Percentiles rank a stretch among this genome's conserved stretches.
Evolutionary conservation across 805 yeast genomes (phyloP).

Genomic region (Ogataea pignaliae): DNA sequence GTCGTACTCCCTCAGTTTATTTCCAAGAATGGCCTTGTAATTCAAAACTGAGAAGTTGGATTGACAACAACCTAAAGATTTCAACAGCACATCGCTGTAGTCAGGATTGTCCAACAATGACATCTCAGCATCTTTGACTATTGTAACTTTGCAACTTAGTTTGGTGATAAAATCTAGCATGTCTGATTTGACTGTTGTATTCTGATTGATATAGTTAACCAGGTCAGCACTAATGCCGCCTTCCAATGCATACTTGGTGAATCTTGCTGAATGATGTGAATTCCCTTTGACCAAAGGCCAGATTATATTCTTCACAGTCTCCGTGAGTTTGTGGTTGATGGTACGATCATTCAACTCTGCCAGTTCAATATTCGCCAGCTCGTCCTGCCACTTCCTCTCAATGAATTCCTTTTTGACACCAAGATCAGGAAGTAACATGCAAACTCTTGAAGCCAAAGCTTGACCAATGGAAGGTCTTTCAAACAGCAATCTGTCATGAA

Average conservation of each 20-base stretch:
- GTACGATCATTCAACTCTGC: slow-evolving; percentile 1
- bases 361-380: slow-evolving; percentile 8
- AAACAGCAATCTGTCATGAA: slow-evolving; percentile 25
- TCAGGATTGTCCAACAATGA: slow-evolving; percentile 7
- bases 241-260: too few species aligned
- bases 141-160: background rate
- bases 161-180: too few species aligned
- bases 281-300: slow-evolving; percentile 12
- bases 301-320: slow-evolving; percentile 18
- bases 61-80: background rate
- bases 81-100: background rate
- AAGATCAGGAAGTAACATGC: slow-evolving; percentile 6
- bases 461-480: slow-evolving; percentile 14
- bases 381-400: slow-evolving; percentile 15
- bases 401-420: slow-evolving; percentile 1
- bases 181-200: slow-evolving; percentile 4
- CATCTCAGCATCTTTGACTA: slow-evolving; percentile 21
- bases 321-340: slow-evolving; percentile 10
- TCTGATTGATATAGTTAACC: background rate
- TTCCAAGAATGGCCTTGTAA: slow-evolving; percentile 17
- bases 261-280: too few species aligned
- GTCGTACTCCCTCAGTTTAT: slow-evolving; percentile 14
- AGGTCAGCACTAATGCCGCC: too few species aligned
- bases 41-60: slow-evolving; percentile 5
- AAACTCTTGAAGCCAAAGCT: slow-evolving; percentile 11